A percentile compares a stretch with the other conserved stretches of the same genome.
Evolutionary conservation across 805 yeast genomes (phyloP).

Genomic region (Hemisphaericaspora nanyangensis): DNA sequence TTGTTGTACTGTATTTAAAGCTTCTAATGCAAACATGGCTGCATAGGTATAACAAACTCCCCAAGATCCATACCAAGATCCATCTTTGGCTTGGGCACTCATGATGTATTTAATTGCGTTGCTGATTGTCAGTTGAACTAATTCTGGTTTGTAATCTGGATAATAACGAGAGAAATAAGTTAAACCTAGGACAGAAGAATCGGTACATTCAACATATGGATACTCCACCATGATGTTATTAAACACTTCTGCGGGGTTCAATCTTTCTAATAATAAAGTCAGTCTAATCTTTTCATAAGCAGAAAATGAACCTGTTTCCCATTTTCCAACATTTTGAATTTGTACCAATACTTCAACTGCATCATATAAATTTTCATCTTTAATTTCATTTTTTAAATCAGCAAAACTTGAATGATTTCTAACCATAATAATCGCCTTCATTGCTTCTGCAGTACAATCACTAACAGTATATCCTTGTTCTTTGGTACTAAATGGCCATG

Average conservation of each 20-base stretch:
- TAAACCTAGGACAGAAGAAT: constrained; percentile 87
- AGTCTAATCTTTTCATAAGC: constrained; percentile 87
- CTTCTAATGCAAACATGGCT: constrained; percentile 96
- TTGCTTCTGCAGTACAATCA: constrained; percentile 95
- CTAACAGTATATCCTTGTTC: constrained; percentile 95
- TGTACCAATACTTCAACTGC: constrained; percentile 74
- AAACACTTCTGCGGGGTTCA: constrained; percentile 97
- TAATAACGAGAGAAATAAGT: constrained; percentile 68
- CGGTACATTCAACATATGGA: constrained; percentile 98
- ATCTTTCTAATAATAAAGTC: constrained; percentile 64
- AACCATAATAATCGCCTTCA: constrained; percentile 92
- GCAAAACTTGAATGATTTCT: constrained; percentile 54
- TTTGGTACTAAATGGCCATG: constrained; percentile 95
- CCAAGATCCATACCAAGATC: constrained; percentile 99
- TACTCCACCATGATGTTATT: constrained; percentile 98
- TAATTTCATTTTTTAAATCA: constrained; percentile 49
- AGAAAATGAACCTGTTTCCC: constrained; percentile 88
- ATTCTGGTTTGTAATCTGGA: constrained; percentile 59
- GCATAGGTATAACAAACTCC: constrained; percentile 96
- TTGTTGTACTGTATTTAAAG: constrained; percentile 67
- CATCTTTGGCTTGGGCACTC: constrained; percentile 67
- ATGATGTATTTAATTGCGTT: constrained; percentile 73
- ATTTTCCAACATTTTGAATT: constrained; percentile 74
- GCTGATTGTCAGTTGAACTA: constrained; percentile 65
- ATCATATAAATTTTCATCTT: constrained; percentile 50